Conservation (phyloP, 768 basidiomycete genomes). For the Filobasidium floriforme region DNA sequence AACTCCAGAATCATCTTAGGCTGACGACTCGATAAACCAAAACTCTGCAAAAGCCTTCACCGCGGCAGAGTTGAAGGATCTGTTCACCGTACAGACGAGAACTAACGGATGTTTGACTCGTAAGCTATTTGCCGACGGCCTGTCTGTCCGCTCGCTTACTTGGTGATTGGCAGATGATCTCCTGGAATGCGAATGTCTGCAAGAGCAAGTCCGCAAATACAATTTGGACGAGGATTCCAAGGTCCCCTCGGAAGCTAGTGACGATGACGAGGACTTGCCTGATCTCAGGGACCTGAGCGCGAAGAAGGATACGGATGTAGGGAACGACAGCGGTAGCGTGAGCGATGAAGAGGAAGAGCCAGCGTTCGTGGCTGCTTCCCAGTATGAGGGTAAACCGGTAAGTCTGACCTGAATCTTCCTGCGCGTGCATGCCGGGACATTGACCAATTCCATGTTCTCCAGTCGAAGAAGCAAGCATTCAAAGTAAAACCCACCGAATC, state of each 20-base stretch:
- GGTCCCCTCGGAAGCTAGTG: constrained; percentile 2
- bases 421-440: neutral
- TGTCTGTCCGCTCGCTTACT: neutral
- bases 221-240: constrained; percentile 7
- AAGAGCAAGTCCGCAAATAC: constrained; percentile 37
- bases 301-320: too few relatives aligned
- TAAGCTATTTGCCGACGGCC: constrained; percentile 19
- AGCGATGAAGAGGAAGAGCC: constrained; percentile 28
- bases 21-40: neutral
- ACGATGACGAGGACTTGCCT: constrained; percentile 9
- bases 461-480: constrained; percentile 33
- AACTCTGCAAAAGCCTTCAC: constrained; percentile 33
- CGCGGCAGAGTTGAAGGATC: constrained; percentile 66
- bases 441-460: neutral
- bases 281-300: constrained; percentile 3
- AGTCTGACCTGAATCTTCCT: constrained; percentile 12
- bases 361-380: constrained; percentile 34
- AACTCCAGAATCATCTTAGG: neutral
- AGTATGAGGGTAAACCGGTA: constrained; percentile 40
- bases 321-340: constrained; percentile 19
- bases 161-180: constrained; percentile 56
- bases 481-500: constrained; percentile 25
- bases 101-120: constrained; percentile 74
- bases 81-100: constrained; percentile 74
- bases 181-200: constrained; percentile 60